phyloP scores from a whole-genome alignment of 352 stramenopile species.

The Globisporangium apiculatum region DNA sequence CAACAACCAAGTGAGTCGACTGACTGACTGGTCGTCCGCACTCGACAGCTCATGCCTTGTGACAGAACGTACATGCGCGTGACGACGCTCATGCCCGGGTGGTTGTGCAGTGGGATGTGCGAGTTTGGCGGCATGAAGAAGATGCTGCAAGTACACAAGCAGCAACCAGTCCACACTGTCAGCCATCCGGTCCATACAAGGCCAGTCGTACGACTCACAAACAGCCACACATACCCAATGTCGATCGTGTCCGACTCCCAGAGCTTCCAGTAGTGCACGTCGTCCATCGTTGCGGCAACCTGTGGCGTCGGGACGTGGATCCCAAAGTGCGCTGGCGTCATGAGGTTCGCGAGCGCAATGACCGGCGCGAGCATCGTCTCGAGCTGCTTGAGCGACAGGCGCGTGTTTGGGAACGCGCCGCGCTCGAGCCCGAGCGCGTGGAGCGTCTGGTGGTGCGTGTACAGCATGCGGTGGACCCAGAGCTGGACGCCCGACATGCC shows the following conservation, averaged over 20 bases:
- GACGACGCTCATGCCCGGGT: conserved; percentile 80
- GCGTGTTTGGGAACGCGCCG: conserved; percentile 57
- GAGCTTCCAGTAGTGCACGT: conserved; percentile 84
- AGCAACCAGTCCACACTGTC: not conserved
- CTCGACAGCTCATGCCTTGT: not conserved
- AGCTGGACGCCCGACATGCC: conserved; percentile 58
- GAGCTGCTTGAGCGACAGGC: conserved; percentile 66
- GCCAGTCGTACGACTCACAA: too few relatives aligned
- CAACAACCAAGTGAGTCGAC: not conserved
- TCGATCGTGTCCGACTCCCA: conserved; percentile 81
- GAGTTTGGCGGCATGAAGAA: conserved; percentile 80
- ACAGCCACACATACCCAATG: conserved; percentile 34
- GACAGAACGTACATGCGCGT: conserved; percentile 57
- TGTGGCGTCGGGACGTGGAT: conserved; percentile 60
- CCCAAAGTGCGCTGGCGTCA: conserved; percentile 59
- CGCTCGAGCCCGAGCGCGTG: conserved; percentile 34
- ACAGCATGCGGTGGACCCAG: conserved; percentile 60
- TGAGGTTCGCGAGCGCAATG: conserved; percentile 43
- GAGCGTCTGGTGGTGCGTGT: conserved; percentile 60
- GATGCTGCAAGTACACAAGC: conserved; percentile 28
- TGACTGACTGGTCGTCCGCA: too few relatives aligned
- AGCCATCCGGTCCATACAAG: too few relatives aligned
- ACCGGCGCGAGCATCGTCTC: conserved; percentile 58
- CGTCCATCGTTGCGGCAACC: conserved; percentile 61
- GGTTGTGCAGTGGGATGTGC: conserved; percentile 74